Conservation (phyloP, 345 rosid species). For the Corchorus capsularis region DNA sequence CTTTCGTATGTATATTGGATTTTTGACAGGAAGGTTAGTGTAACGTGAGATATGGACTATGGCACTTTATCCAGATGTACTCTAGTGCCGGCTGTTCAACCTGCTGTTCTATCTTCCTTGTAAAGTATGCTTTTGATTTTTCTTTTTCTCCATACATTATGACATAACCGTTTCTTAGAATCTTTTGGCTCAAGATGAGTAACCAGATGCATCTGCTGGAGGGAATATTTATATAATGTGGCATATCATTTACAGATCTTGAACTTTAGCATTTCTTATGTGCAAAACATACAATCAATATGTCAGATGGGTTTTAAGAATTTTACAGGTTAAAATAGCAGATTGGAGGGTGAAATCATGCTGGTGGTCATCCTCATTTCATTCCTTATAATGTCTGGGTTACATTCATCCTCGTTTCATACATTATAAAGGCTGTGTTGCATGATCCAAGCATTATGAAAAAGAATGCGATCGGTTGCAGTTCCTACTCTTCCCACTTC, state of each 20-base stretch:
- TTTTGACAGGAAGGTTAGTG: constrained; percentile 3
- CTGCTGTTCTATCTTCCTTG: background rate
- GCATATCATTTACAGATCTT: background rate
- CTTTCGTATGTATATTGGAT: background rate
- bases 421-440: no score
- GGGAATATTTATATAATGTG: background rate
- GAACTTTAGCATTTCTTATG: background rate
- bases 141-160: background rate
- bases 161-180: background rate
- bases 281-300: background rate
- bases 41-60: background rate
- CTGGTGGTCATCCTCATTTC: background rate
- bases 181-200: background rate
- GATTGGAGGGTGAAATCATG: background rate
- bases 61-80: background rate
- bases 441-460: no score
- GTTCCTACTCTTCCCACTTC: background rate
- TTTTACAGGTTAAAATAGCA: background rate
- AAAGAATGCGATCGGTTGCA: no score
- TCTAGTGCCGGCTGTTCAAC: background rate
- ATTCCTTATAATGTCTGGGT: no score
- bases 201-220: background rate
- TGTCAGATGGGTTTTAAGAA: background rate
- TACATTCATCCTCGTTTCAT: no score
- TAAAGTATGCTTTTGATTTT: background rate